Percentiles rank a stretch among this genome's conserved stretches.
These are phyloP conservation scores for Kuraishia hungarica DNA, from an alignment of 805 yeast species.

Conservation along the genomic window DNA sequence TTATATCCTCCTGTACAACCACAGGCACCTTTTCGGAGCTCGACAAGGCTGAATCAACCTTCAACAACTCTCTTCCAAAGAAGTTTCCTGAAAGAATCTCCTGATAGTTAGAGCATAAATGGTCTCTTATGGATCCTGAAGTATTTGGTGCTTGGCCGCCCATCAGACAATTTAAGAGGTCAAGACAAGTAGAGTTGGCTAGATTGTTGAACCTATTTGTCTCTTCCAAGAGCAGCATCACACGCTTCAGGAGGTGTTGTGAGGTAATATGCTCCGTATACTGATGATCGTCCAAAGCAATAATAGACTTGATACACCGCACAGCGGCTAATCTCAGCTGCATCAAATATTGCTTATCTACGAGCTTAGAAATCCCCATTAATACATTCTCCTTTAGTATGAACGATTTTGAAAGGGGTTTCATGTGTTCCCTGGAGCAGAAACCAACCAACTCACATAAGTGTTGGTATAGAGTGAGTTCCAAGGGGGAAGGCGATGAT, in stretches of 20 bases:
- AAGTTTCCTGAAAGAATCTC: conserved; percentile 9
- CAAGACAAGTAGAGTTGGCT: conserved; percentile 68
- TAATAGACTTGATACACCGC: conserved; percentile 56
- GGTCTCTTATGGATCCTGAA: conserved; percentile 11
- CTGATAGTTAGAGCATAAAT: conserved; percentile 12
- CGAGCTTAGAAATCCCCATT: conserved; percentile 42
- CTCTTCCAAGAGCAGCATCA: conserved; percentile 40
- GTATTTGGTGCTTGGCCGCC: conserved; percentile 12
- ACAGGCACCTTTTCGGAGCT: background rate
- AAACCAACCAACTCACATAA: conserved; percentile 66
- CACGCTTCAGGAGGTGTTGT: conserved; percentile 39
- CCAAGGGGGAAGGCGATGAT: conserved; percentile 3
- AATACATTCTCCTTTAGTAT: conserved; percentile 52
- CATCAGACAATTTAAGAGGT: conserved; percentile 28
- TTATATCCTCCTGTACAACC: conserved; percentile 1
- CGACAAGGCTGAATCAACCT: background rate
- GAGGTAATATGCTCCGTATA: conserved; percentile 51
- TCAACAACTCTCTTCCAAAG: conserved; percentile 14
- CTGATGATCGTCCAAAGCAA: conserved; percentile 53
- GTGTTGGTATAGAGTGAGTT: conserved; percentile 31
- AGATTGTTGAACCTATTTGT: conserved; percentile 48
- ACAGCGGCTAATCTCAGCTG: conserved; percentile 61
- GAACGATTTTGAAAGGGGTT: conserved; percentile 48
- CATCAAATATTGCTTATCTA: conserved; percentile 31
- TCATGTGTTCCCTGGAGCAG: conserved; percentile 59